Evolutionary conservation across 2,329 filamentous ascomycete genomes (phyloP), one percentile per base, ranked within the genome.

Genomic region (Monilinia fructigena): DNA sequence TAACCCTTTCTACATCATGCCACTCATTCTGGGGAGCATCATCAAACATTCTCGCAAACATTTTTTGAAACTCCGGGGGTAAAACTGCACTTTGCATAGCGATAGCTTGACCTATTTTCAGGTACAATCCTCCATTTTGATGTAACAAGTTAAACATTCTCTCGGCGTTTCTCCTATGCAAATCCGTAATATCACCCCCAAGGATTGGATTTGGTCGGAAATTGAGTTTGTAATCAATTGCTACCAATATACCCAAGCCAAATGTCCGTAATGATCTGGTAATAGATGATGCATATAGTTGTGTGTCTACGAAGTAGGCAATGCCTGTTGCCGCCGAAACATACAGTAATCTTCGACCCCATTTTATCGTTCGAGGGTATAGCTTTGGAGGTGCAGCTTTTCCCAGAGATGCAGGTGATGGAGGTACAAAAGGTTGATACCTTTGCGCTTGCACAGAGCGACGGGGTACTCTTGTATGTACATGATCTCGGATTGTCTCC

Each of bases 81-180:
- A 99, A 80, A 35, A 98, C 88, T 0, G 94, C 94, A 72, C 91
- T 94, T 82, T 99, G 95, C 95, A 98, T 98, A 18, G 94, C 95
- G 72, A 99, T 94, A 5, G 95, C 95, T 82, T 99, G 95, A 0
- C 95, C 95, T 67, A 99, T 97, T 83, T 99, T 99, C 75, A 98
- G 83, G 76, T 98, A 99, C 23, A 99, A 79, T 0, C 95, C 95
- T 68, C 95, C 94, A 82, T 99, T 99, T 65, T 86, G 81, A 35
- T 91, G 85, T 71, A 98, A 82, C 69, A 99, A 80, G 40, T 94
- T 83, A 68, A 92, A 96, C 48, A 98, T 80, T 35, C 91, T 84
- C 79, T 93, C 87, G 0, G 95, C 95, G 75, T 90, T 96, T 68
- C 95, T 88, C 48, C 84, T 81, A 78, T 99, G 95, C 61, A 98